phyloP scores from a whole-genome alignment of 2,329 filamentous ascomycete genomes.

The Arthrobotrys sphaeroides region DNA sequence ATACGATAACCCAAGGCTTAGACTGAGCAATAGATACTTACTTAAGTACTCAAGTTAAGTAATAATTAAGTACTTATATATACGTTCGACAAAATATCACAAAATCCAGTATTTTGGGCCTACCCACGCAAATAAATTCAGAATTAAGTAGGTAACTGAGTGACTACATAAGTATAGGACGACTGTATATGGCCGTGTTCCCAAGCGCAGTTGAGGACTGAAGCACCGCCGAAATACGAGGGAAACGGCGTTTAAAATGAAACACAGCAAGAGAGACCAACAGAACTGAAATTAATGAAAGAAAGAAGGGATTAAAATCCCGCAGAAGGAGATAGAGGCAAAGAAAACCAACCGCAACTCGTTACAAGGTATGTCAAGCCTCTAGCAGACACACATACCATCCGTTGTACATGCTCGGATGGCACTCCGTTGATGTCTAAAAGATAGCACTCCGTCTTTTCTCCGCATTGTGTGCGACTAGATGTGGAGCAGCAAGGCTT shows the following conservation, averaged over 20 bases:
- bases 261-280: background rate
- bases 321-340: background rate
- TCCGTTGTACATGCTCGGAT: background rate
- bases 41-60: too few relatives aligned
- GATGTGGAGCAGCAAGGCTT: constrained; percentile 67
- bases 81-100: too few relatives aligned
- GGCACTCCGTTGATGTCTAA: constrained; percentile 60
- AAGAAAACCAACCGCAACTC: background rate
- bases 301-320: too few relatives aligned
- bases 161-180: background rate
- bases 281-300: background rate
- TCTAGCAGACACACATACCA: background rate
- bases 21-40: background rate
- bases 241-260: background rate
- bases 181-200: background rate
- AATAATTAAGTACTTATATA: too few relatives aligned
- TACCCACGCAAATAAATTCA: background rate
- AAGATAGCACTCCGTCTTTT: constrained; percentile 81
- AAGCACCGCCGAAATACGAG: background rate
- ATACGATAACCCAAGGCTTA: too few relatives aligned
- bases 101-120: background rate
- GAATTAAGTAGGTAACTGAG: background rate
- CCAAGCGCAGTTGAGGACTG: constrained; percentile 3
- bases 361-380: background rate
- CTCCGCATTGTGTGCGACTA: constrained; percentile 83